Base-by-base conservation (phyloP, 2,329 filamentous ascomycete genomes). In the Iodosphaeria phyllophila region DNA sequence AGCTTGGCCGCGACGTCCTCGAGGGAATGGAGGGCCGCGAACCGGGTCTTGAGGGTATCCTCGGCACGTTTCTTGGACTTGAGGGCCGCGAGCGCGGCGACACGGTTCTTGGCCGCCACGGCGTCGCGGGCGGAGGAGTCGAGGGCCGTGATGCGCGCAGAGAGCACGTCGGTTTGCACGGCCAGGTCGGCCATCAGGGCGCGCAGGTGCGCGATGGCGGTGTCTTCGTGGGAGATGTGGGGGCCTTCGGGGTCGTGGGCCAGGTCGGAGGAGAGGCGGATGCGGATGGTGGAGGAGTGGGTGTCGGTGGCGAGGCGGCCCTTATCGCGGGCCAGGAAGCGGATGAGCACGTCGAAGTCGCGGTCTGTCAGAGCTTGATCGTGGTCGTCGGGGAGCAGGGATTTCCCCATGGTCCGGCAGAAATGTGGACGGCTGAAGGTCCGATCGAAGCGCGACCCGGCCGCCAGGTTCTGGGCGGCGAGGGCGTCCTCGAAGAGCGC, bases 61-160 rank as follows among this genome's bases (percentile, higher is more conserved):
- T 93, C 83, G 15, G 76, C 72, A 6, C 78, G 54, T 47, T 89
- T 93, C 54, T 82, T 92, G 5, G 72, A 77, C 25, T 75, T 74
- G 8, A 98, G 61, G 1, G 80, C 73, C 1, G 77, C 74, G 16
- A 86, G 62, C 7, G 86, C 89, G 0, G 73, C 62, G 13, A 76
- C 53, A 22, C 69, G 64, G 44, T 91, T 84, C 43, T 84, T 80
- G 22, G 63, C 61, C 4, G 56, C 52, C 1, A 92, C 68, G 0
- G 82, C 77, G 13, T 64, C 58, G 32, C 75, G 74, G 1, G 82
- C 83, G 5, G 64, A 63, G 3, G 50, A 39, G 16, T 62, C 58
- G 4, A 93, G 58, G 15, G 64, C 59, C 3, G 74, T 62, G 24
- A 89, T 58, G 32, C 82, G 74, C 7, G 52, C 53, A 25, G 60